phyloP scores from a whole-genome alignment of 352 stramenopile genomes.

The Globisporangium takayamanum region DNA sequence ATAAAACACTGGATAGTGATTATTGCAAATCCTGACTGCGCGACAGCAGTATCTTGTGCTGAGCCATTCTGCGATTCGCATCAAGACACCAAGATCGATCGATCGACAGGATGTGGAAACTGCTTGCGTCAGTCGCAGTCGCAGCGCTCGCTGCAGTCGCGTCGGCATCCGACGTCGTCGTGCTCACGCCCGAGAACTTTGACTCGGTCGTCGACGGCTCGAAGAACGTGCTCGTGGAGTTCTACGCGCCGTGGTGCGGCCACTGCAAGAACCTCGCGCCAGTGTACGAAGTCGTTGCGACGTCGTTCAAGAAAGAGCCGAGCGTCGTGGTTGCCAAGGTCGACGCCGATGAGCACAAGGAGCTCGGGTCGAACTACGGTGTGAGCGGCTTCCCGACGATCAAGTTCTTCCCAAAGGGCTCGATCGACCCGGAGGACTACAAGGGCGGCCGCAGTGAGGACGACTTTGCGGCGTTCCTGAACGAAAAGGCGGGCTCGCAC shows the following conservation, averaged over 20 bases:
- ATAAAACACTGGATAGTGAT: too few species aligned
- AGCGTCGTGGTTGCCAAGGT: conserved; percentile 86
- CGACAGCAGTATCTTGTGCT: background rate
- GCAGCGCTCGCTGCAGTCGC: conserved; percentile 43
- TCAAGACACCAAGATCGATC: background rate
- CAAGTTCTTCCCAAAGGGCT: conserved; percentile 87
- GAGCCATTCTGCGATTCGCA: conserved; percentile 2
- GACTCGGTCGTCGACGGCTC: conserved; percentile 75
- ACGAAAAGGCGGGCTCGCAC: conserved; percentile 67
- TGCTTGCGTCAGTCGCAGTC: conserved; percentile 34
- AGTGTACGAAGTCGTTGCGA: conserved; percentile 80
- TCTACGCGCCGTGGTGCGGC: conserved; percentile 93
- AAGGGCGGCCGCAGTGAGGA: conserved; percentile 76
- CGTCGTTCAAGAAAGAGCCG: conserved; percentile 79
- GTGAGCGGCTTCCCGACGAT: conserved; percentile 92
- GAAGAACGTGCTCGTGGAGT: conserved; percentile 86
- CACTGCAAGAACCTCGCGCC: conserved; percentile 90
- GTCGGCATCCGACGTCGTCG: conserved; percentile 63
- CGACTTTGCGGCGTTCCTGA: conserved; percentile 74
- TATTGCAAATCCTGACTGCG: too few species aligned
- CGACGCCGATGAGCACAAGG: conserved; percentile 85
- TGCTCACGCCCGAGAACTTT: conserved; percentile 82
- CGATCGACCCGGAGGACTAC: conserved; percentile 81
- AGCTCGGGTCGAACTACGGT: conserved; percentile 75
- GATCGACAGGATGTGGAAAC: conserved; percentile 43